These are phyloP conservation scores for Phyllosticta capitalensis DNA, from an alignment of 2,329 filamentous ascomycete genomes.

Conservation along the genomic window DNA sequence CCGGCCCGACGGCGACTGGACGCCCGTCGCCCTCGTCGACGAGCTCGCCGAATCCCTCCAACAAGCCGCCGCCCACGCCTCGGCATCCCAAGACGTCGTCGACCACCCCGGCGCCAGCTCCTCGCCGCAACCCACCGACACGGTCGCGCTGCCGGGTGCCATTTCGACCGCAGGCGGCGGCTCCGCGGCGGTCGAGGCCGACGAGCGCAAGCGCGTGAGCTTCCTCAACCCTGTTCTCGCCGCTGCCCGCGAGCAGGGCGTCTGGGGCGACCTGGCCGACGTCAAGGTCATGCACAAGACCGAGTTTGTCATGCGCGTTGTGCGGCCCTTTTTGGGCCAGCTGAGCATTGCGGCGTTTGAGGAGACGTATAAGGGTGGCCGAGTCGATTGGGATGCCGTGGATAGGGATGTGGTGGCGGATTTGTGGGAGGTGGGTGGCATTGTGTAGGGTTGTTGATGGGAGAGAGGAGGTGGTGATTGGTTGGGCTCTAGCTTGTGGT, in stretches of 20 bases:
- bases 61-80: slow-evolving; percentile 30
- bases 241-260: slow-evolving; percentile 17
- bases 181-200: slow-evolving; percentile 13
- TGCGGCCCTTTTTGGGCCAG: slow-evolving; percentile 83
- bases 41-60: slow-evolving; percentile 67
- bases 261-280: slow-evolving; percentile 39
- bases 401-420: slow-evolving; percentile 57
- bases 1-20: slow-evolving; percentile 53
- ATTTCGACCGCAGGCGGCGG: not conserved
- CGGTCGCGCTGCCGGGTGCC: not conserved
- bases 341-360: slow-evolving; percentile 92
- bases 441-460: not conserved
- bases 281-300: slow-evolving; percentile 46
- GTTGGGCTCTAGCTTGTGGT: too few species aligned
- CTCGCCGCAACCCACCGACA: not conserved
- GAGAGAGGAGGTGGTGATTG: too few species aligned
- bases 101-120: not conserved
- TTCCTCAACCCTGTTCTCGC: slow-evolving; percentile 34
- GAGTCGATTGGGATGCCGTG: slow-evolving; percentile 56
- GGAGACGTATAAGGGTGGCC: slow-evolving; percentile 76
- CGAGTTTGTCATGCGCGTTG: slow-evolving; percentile 62
- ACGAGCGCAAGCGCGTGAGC: slow-evolving; percentile 20
- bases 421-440: slow-evolving; percentile 59
- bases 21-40: slow-evolving; percentile 69
- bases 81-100: slow-evolving; percentile 20